Conservation (phyloP, 2,329 filamentous ascomycete genomes). For the Beauveria medogensis region DNA sequence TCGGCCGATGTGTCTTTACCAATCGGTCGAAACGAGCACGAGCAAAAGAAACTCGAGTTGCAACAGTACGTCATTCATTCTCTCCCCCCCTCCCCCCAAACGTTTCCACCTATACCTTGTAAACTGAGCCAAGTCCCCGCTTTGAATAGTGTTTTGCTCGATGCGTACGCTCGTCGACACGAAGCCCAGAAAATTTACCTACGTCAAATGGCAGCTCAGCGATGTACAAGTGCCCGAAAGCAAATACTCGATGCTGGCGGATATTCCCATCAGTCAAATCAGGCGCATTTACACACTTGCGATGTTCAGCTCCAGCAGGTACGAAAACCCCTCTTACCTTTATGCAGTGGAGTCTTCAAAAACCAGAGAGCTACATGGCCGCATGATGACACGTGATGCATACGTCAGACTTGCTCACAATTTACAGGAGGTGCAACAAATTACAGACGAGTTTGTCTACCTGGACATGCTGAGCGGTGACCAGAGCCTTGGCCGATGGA, state of each 20-base stretch:
- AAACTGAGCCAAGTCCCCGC: not conserved
- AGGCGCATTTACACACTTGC: conserved; percentile 42
- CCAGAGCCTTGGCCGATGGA: conserved; percentile 51
- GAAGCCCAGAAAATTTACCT: conserved; percentile 58
- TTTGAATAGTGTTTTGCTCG: conserved; percentile 43
- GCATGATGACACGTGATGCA: not conserved
- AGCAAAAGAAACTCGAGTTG: conserved; percentile 54
- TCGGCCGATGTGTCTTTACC: conserved; percentile 53
- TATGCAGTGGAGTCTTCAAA: too few species aligned
- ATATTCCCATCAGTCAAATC: conserved; percentile 38
- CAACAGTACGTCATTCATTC: conserved; percentile 42
- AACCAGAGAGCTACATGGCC: not conserved
- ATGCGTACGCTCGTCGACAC: conserved; percentile 53
- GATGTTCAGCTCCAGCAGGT: conserved; percentile 51
- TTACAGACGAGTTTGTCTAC: conserved; percentile 54
- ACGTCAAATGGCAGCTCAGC: conserved; percentile 50
- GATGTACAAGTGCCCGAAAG: conserved; percentile 49
- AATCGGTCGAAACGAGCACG: conserved; percentile 42
- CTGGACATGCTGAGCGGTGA: conserved; percentile 46
- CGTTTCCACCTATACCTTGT: not conserved
- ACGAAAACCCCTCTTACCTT: conserved; percentile 23
- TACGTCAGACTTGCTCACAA: conserved; percentile 5
- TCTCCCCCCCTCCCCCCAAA: not conserved
- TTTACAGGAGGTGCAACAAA: conserved; percentile 44
- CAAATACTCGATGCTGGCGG: conserved; percentile 41